Percentiles rank a stretch among this genome's conserved stretches.
Conservation (phyloP, 2,329 filamentous ascomycete genomes). For the Diaporthe sp. region DNA sequence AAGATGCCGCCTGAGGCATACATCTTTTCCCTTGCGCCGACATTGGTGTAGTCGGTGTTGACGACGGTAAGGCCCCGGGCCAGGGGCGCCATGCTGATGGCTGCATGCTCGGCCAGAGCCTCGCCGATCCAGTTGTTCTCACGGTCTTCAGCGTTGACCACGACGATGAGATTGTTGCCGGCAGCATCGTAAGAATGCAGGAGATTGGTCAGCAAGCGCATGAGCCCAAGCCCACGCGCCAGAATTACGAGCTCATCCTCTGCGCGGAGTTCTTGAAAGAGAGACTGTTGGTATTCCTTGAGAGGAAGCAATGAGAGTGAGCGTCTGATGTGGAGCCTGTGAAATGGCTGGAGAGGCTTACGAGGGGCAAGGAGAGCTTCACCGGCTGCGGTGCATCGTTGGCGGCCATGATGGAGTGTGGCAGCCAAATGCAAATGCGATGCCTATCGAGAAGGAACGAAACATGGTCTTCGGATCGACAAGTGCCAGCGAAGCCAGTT, state of each 20-base stretch:
- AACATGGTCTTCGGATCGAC: slow-evolving; percentile 34
- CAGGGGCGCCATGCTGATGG: slow-evolving; percentile 85
- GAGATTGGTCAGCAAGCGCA: slow-evolving; percentile 94
- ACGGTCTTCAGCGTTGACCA: slow-evolving; percentile 90
- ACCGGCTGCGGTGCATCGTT: slow-evolving; percentile 70
- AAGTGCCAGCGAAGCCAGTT: background rate
- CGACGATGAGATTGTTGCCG: slow-evolving; percentile 90
- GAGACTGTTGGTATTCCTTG: slow-evolving; percentile 91
- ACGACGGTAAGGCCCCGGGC: slow-evolving; percentile 90
- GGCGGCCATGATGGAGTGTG: slow-evolving; percentile 41
- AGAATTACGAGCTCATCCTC: slow-evolving; percentile 96
- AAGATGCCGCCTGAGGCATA: slow-evolving; percentile 92
- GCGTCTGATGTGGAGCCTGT: slow-evolving; percentile 30
- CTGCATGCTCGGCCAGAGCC: slow-evolving; percentile 94
- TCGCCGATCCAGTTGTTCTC: slow-evolving; percentile 99
- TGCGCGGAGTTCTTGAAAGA: slow-evolving; percentile 89
- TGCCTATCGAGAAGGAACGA: background rate
- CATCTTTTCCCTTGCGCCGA: slow-evolving; percentile 89
- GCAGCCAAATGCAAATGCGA: slow-evolving; percentile 21
- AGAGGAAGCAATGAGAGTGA: slow-evolving; percentile 38
- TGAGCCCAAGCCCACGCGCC: slow-evolving; percentile 90
- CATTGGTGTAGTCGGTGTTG: slow-evolving; percentile 94
- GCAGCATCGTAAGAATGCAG: slow-evolving; percentile 97
- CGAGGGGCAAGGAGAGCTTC: slow-evolving; percentile 84
- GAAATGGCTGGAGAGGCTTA: slow-evolving; percentile 51